phyloP scores from a whole-genome alignment of 2,329 filamentous ascomycete species.

The Botrytis elliptica region DNA sequence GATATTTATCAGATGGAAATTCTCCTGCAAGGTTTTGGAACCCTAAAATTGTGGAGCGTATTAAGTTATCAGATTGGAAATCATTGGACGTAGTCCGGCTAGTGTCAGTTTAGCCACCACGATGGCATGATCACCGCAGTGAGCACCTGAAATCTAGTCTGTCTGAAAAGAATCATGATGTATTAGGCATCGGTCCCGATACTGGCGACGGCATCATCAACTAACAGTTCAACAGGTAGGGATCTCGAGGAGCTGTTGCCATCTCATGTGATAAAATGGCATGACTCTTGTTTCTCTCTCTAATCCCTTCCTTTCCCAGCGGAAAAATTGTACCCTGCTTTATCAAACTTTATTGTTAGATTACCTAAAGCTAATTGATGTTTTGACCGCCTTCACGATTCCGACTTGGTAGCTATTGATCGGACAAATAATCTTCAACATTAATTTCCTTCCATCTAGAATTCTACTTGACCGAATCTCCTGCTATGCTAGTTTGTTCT shows the following conservation, averaged over 20 bases:
- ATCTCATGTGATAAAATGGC: neutral
- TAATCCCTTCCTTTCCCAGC: neutral
- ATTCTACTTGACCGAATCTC: neutral
- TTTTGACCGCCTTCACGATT: slow-evolving; percentile 1
- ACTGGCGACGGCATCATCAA: neutral
- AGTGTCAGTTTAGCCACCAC: neutral
- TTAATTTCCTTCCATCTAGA: neutral
- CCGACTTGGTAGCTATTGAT: neutral
- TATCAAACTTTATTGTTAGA: neutral
- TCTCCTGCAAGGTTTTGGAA: neutral
- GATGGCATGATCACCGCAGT: neutral
- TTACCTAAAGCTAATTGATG: neutral
- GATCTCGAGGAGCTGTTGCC: neutral
- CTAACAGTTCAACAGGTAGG: neutral
- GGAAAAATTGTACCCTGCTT: neutral
- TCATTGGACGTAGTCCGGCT: neutral
- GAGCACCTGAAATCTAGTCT: neutral
- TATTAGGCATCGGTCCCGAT: neutral
- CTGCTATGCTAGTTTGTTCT: neutral
- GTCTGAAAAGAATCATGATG: neutral
- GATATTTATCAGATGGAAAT: slow-evolving; percentile 4
- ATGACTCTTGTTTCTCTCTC: neutral
- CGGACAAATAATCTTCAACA: neutral
- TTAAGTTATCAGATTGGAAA: slow-evolving; percentile 16
- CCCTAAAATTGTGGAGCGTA: neutral